phyloP scores from a whole-genome alignment of 73 alveolate species.

The Paramecium primaurelia region DNA sequence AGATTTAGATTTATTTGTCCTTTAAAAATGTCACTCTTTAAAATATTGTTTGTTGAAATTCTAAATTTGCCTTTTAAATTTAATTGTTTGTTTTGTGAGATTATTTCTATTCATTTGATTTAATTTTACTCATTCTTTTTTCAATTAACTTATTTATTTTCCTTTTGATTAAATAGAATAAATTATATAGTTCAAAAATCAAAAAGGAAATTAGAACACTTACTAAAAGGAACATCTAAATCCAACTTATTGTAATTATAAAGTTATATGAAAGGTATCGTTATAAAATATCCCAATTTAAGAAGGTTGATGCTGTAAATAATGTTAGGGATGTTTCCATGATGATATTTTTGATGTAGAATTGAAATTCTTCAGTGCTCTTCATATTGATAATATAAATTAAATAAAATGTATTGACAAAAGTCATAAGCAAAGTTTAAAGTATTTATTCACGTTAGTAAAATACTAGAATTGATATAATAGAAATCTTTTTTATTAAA shows the following conservation, averaged over 20 bases:
- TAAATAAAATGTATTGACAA: not conserved
- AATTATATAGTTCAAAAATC: not conserved
- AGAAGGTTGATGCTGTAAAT: not conserved
- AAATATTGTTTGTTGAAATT: too few relatives aligned
- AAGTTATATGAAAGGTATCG: not conserved
- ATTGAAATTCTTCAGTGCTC: not conserved
- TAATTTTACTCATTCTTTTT: not conserved
- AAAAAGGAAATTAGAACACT: not conserved
- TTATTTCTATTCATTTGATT: not conserved
- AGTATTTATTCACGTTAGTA: not conserved
- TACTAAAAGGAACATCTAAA: not conserved
- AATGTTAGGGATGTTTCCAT: not conserved
- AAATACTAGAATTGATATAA: not conserved
- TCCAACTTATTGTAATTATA: not conserved
- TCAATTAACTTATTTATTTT: not conserved
- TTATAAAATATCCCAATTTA: not conserved
- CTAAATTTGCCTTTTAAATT: too few relatives aligned
- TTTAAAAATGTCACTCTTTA: not conserved
- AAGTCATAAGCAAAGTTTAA: not conserved
- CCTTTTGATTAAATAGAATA: not conserved
- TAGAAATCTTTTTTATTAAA: not conserved
- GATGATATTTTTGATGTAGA: not conserved
- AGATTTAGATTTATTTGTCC: too few relatives aligned
- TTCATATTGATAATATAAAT: not conserved
- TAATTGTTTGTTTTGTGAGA: not conserved